Evolutionary conservation across 306 rosid species (phyloP).

Genomic region (Potentilla sterilis): DNA sequence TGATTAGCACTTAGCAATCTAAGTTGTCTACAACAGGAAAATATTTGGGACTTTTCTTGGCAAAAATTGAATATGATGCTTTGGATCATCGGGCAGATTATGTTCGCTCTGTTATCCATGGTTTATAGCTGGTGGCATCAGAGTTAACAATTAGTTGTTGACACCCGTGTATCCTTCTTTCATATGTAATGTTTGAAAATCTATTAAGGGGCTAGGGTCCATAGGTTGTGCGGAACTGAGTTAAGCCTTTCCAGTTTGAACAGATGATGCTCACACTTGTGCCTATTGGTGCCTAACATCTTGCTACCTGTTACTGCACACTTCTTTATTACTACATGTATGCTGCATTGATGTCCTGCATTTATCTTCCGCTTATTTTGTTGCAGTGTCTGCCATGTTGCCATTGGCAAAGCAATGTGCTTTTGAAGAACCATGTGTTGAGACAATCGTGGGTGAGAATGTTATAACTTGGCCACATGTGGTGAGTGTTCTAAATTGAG

Average conservation of each 20-base stretch:
- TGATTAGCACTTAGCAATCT: not conserved
- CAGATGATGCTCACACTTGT: not conserved
- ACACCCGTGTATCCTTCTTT: not conserved
- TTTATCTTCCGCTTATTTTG: constrained; percentile 16
- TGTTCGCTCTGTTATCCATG: not conserved
- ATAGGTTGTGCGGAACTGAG: not conserved
- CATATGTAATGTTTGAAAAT: not conserved
- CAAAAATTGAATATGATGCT: not conserved
- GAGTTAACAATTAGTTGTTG: not conserved
- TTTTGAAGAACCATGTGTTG: constrained; percentile 96
- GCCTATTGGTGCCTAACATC: not conserved
- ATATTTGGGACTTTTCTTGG: not conserved
- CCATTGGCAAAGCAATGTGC: constrained; percentile 97
- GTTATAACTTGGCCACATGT: constrained; percentile 95
- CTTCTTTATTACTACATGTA: not conserved
- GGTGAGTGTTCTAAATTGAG: constrained; percentile 49
- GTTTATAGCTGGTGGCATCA: not conserved
- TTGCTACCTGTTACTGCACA: not conserved
- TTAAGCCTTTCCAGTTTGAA: not conserved
- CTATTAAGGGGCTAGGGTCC: not conserved
- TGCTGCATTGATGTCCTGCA: not conserved
- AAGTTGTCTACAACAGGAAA: not conserved
- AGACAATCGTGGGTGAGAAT: constrained; percentile 90
- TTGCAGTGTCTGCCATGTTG: constrained; percentile 94
- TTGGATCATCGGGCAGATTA: not conserved